These are phyloP conservation scores for Cudoniella acicularis DNA, from an alignment of 495 filamentous ascomycete genomes.

Conservation along the genomic window DNA sequence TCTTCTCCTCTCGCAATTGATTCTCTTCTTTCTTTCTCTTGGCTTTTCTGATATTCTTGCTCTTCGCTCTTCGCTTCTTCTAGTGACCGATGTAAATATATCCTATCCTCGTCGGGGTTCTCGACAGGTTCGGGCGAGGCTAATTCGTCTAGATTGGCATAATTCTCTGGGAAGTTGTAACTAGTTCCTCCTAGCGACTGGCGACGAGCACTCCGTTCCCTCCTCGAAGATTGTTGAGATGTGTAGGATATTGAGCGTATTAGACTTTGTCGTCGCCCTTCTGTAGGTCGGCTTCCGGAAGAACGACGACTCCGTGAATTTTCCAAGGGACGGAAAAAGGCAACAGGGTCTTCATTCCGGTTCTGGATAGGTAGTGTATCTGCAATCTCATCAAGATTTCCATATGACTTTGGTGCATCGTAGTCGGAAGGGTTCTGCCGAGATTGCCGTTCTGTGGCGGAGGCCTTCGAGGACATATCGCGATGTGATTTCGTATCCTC, in stretches of 20 bases:
- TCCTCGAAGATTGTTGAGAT: slow-evolving; percentile 6
- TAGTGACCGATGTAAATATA: slow-evolving; percentile 26
- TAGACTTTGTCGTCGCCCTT: background rate
- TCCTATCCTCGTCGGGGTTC: slow-evolving; percentile 37
- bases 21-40: slow-evolving; percentile 20
- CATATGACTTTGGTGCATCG: slow-evolving; percentile 28
- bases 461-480: no score
- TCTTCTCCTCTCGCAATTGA: slow-evolving; percentile 1
- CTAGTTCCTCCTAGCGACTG: slow-evolving; percentile 14
- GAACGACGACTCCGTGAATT: background rate
- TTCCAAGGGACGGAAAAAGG: no score
- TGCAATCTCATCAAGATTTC: slow-evolving; percentile 43
- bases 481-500: no score
- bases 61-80: slow-evolving; percentile 21
- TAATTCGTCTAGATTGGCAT: slow-evolving; percentile 47
- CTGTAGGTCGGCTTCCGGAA: background rate
- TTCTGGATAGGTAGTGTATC: slow-evolving; percentile 40
- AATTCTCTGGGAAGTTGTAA: slow-evolving; percentile 45
- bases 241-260: background rate
- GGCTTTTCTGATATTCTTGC: slow-evolving; percentile 20
- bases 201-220: slow-evolving; percentile 16
- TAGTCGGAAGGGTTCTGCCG: slow-evolving; percentile 2
- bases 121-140: slow-evolving; percentile 39
- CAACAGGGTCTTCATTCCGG: slow-evolving; percentile 33
- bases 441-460: background rate